Evolutionary conservation across 768 basidiomycete species (phyloP).

Genomic region (Psilocybe cyanescens): DNA sequence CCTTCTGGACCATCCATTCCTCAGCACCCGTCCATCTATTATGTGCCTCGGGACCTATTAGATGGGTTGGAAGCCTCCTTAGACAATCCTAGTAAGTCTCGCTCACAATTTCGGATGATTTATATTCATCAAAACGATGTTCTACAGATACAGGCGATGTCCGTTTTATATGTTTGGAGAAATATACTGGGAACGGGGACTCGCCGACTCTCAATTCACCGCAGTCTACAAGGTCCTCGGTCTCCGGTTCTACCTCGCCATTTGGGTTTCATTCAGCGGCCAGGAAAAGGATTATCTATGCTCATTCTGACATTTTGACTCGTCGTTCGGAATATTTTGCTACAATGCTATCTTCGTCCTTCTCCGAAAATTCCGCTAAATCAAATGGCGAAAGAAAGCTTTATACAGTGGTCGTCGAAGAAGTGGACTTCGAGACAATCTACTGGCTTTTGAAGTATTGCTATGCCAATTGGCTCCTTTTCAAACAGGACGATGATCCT

Average conservation of each 20-base stretch:
- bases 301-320: conserved; percentile 77
- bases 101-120: not conserved
- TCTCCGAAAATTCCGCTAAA: conserved; percentile 55
- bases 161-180: conserved; percentile 73
- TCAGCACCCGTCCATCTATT: conserved; percentile 65
- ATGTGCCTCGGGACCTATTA: conserved; percentile 67
- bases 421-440: conserved; percentile 77
- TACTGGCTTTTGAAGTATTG: conserved; percentile 82
- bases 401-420: conserved; percentile 73
- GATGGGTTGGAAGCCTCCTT: conserved; percentile 72
- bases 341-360: conserved; percentile 73
- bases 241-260: conserved; percentile 47
- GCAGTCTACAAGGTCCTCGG: conserved; percentile 35
- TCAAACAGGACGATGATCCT: conserved; percentile 72
- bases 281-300: conserved; percentile 76
- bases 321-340: conserved; percentile 80
- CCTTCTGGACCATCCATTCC: conserved; percentile 62
- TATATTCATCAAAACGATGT: not conserved
- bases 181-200: conserved; percentile 25
- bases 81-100: conserved; percentile 66
- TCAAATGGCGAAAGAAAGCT: conserved; percentile 55
- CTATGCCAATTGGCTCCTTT: conserved; percentile 76
- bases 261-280: conserved; percentile 52
- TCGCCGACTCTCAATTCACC: conserved; percentile 12
- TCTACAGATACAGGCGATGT: conserved; percentile 73